These are phyloP conservation scores for Solanum dulcamara DNA, from an alignment of 257 asterid species.

Conservation along the genomic window DNA sequence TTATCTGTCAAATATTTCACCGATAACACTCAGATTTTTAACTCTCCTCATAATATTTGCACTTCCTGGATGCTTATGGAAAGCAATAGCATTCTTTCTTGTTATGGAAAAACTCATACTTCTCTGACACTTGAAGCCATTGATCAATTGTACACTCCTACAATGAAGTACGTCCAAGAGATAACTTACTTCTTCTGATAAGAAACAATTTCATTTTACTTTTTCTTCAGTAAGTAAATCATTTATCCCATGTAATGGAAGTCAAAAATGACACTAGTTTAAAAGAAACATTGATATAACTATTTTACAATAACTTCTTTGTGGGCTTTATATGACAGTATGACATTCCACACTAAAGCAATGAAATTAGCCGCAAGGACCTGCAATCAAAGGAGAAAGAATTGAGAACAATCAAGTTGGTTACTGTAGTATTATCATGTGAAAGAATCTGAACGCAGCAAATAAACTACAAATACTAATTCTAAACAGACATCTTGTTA, in stretches of 20 bases:
- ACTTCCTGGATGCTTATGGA: background rate
- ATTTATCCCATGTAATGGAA: background rate
- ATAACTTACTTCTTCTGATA: background rate
- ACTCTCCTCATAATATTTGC: no score
- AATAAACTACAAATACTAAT: background rate
- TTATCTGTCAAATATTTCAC: no score
- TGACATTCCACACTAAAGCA: conserved; percentile 70
- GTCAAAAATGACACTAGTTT: background rate
- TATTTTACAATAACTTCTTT: conserved; percentile 55
- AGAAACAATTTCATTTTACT: no score
- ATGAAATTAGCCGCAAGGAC: conserved; percentile 85
- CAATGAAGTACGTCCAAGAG: background rate
- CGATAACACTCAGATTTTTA: no score
- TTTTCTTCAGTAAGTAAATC: background rate
- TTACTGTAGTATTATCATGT: no score
- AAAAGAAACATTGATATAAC: conserved; percentile 16
- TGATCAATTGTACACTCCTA: no score
- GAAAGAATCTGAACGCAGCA: no score
- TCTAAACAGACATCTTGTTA: background rate
- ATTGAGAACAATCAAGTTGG: background rate
- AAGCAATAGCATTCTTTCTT: background rate
- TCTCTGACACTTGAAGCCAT: no score
- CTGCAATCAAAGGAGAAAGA: conserved; percentile 21
- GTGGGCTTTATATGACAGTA: conserved; percentile 86
- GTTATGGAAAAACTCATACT: background rate